Percentiles rank a stretch among this genome's conserved stretches.
Evolutionary conservation across 495 filamentous ascomycete genomes (phyloP).

Genomic region (Penicillium lagena): DNA sequence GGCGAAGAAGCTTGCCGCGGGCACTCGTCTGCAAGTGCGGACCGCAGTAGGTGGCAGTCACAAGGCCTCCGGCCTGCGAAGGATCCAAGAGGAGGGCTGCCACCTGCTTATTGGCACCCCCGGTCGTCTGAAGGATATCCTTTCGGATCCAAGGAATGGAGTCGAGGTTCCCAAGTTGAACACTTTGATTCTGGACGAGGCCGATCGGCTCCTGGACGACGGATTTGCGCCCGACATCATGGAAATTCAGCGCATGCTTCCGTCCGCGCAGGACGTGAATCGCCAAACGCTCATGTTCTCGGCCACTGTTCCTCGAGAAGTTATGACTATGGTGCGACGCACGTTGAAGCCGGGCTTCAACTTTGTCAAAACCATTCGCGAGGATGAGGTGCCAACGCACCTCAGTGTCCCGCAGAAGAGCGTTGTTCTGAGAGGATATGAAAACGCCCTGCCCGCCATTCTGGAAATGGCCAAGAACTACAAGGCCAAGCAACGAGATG

Average conservation of each 20-base stretch:
- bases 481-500: slow-evolving; percentile 22
- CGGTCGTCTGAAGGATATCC: slow-evolving; percentile 78
- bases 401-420: slow-evolving; percentile 73
- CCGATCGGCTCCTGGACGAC: slow-evolving; percentile 83
- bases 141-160: slow-evolving; percentile 58
- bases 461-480: slow-evolving; percentile 66
- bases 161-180: slow-evolving; percentile 69
- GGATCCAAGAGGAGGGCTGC: slow-evolving; percentile 69
- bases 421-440: slow-evolving; percentile 55
- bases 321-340: slow-evolving; percentile 66
- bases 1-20: slow-evolving; percentile 59
- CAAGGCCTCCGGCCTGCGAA: slow-evolving; percentile 55
- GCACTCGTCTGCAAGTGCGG: slow-evolving; percentile 71
- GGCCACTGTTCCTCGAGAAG: slow-evolving; percentile 79
- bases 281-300: slow-evolving; percentile 93
- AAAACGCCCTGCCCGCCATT: slow-evolving; percentile 71
- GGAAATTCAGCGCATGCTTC: slow-evolving; percentile 61
- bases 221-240: slow-evolving; percentile 79
- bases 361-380: slow-evolving; percentile 74
- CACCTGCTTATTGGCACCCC: slow-evolving; percentile 89
- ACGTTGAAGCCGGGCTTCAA: slow-evolving; percentile 70
- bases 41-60: slow-evolving; percentile 83
- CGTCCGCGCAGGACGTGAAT: slow-evolving; percentile 49
- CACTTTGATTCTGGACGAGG: slow-evolving; percentile 88
- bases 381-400: slow-evolving; percentile 79